A percentile compares a stretch with the other conserved stretches of the same genome.
phyloP scores from a whole-genome alignment of 2,329 filamentous ascomycete species.

The Sphaerulina vaccinii region DNA sequence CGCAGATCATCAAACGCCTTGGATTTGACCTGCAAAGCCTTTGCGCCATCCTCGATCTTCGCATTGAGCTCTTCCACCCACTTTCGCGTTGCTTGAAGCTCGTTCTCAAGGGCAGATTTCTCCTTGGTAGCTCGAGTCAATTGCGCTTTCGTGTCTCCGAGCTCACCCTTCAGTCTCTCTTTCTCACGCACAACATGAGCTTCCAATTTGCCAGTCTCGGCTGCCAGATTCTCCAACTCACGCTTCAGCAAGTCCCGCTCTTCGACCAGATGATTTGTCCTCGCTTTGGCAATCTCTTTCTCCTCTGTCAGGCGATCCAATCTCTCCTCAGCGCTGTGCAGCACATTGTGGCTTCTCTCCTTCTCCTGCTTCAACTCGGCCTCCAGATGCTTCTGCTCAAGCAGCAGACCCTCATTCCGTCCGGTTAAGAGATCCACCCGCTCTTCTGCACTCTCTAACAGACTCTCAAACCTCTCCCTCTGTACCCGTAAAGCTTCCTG shows the following conservation, averaged over 20 bases:
- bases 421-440: slow-evolving; percentile 35
- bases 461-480: slow-evolving; percentile 29
- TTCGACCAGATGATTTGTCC: slow-evolving; percentile 15
- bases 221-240: slow-evolving; percentile 1
- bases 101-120: slow-evolving; percentile 17
- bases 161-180: slow-evolving; percentile 9
- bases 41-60: slow-evolving; percentile 19
- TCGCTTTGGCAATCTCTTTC: slow-evolving; percentile 14
- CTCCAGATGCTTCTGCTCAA: slow-evolving; percentile 8
- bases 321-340: slow-evolving; percentile 4
- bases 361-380: slow-evolving; percentile 1
- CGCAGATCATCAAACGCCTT: slow-evolving; percentile 15
- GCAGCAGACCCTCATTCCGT: slow-evolving; percentile 33
- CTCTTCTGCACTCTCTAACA: slow-evolving; percentile 37
- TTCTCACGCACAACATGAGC: slow-evolving; percentile 9
- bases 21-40: slow-evolving; percentile 16
- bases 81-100: slow-evolving; percentile 18
- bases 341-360: slow-evolving; percentile 2
- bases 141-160: slow-evolving; percentile 10
- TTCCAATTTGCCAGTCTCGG: slow-evolving; percentile 10
- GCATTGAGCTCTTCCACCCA: slow-evolving; percentile 18
- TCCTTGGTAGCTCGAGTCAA: slow-evolving; percentile 15
- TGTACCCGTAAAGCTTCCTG: slow-evolving; percentile 30
- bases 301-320: slow-evolving; percentile 23
- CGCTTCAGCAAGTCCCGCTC: slow-evolving; percentile 4